Percentiles rank a stretch among this genome's conserved stretches.
Conservation (phyloP, 257 asterid species). For the Solanum bulbocastanum region DNA sequence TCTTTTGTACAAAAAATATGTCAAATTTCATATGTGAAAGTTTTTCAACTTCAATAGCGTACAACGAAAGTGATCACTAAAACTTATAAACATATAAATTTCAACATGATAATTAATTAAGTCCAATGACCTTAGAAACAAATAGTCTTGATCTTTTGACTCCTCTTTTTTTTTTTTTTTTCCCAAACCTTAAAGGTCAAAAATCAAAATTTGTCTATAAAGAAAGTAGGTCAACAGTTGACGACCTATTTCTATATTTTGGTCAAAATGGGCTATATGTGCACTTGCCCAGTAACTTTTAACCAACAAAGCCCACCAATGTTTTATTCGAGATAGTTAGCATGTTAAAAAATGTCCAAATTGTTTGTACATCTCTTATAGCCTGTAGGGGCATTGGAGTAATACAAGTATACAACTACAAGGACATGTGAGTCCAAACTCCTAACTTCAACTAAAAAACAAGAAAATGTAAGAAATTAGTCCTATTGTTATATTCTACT, state of each 20-base stretch:
- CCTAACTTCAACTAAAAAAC: too few relatives aligned
- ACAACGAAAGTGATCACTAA: not conserved
- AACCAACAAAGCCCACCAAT: not conserved
- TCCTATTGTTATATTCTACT: too few relatives aligned
- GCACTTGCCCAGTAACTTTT: not conserved
- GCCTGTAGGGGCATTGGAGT: too few relatives aligned
- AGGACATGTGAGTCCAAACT: too few relatives aligned
- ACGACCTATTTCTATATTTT: not conserved
- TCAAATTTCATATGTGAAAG: not conserved
- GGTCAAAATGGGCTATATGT: not conserved
- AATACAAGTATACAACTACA: too few relatives aligned
- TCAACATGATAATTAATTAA: too few relatives aligned
- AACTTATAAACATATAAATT: too few relatives aligned
- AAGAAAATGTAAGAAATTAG: too few relatives aligned
- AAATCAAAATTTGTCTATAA: not conserved
- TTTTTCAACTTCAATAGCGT: not conserved
- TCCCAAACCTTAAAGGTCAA: too few relatives aligned
- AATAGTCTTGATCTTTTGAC: not conserved
- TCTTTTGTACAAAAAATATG: not conserved
- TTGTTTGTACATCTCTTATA: not conserved
- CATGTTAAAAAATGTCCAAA: not conserved
- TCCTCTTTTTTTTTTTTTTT: too few relatives aligned
- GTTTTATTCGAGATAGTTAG: not conserved
- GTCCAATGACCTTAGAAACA: not conserved
- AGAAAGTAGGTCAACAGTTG: not conserved